These are phyloP conservation scores for Backusella australiensis DNA, from an alignment of 192 early-diverging fungal species.

Conservation along the genomic window DNA sequence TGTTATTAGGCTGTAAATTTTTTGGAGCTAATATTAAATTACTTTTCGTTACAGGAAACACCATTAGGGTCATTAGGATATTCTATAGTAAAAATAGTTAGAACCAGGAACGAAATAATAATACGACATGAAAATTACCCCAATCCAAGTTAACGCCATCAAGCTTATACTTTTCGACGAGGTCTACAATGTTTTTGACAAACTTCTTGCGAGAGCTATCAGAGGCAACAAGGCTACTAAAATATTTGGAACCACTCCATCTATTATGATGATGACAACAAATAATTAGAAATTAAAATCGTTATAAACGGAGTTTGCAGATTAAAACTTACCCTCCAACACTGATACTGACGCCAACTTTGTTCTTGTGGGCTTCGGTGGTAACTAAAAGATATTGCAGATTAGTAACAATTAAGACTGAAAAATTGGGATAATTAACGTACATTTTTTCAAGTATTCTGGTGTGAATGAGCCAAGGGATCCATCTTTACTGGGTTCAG, in stretches of 20 bases:
- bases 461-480: neutral
- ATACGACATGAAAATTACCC: constrained; percentile 34
- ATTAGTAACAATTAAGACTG: neutral
- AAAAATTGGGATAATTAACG: neutral
- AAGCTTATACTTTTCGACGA: constrained; percentile 39
- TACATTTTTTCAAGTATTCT: neutral
- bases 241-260: constrained; percentile 38
- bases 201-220: constrained; percentile 32
- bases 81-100: constrained; percentile 21
- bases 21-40: neutral
- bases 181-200: constrained; percentile 35
- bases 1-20: neutral
- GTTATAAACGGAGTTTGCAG: neutral
- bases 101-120: constrained; percentile 31
- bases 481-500: constrained; percentile 31
- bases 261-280: constrained; percentile 18
- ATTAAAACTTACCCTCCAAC: constrained; percentile 29
- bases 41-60: constrained; percentile 35
- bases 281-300: neutral
- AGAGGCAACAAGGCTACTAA: constrained; percentile 17
- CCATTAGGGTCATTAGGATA: constrained; percentile 36
- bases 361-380: constrained; percentile 22
- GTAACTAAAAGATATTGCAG: constrained; percentile 7
- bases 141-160: constrained; percentile 69
- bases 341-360: constrained; percentile 27